A percentile compares a stretch with the other conserved stretches of the same genome.
These are phyloP conservation scores for Corniculantispora saksenae DNA, from an alignment of 2,329 filamentous ascomycete genomes.

Conservation along the genomic window DNA sequence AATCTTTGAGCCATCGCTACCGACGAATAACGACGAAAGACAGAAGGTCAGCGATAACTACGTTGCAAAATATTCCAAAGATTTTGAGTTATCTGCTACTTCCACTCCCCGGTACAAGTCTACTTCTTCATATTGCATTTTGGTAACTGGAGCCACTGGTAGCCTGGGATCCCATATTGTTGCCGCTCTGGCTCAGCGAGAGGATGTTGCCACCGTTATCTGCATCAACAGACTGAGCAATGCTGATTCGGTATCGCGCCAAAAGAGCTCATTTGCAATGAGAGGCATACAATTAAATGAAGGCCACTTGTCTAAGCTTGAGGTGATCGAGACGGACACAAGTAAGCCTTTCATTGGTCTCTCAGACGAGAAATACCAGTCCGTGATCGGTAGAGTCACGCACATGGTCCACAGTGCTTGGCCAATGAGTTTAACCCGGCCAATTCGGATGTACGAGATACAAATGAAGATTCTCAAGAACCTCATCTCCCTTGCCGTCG, in stretches of 20 bases:
- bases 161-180: conserved; percentile 41
- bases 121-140: conserved; percentile 26
- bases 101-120: no score
- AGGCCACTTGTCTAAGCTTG: conserved; percentile 11
- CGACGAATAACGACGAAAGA: no score
- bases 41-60: no score
- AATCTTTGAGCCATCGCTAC: no score
- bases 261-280: conserved; percentile 16
- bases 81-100: no score
- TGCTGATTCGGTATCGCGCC: conserved; percentile 7
- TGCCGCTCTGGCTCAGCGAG: conserved; percentile 27
- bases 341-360: conserved; percentile 39
- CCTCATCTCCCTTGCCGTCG: conserved; percentile 45
- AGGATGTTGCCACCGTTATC: conserved; percentile 33
- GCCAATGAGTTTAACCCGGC: conserved; percentile 47
- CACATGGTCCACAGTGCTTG: conserved; percentile 55
- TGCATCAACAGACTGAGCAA: conserved; percentile 44
- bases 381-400: conserved; percentile 45
- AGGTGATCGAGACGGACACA: conserved; percentile 13
- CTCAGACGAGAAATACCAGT: conserved; percentile 40
- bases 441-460: conserved; percentile 39
- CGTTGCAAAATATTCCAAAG: no score
- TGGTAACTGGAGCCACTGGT: conserved; percentile 43
- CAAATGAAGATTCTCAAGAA: conserved; percentile 49
- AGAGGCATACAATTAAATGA: not conserved